Evolutionary conservation across 2,329 filamentous ascomycete genomes (phyloP).

Genomic region (Pestalotiopsis sp.): DNA sequence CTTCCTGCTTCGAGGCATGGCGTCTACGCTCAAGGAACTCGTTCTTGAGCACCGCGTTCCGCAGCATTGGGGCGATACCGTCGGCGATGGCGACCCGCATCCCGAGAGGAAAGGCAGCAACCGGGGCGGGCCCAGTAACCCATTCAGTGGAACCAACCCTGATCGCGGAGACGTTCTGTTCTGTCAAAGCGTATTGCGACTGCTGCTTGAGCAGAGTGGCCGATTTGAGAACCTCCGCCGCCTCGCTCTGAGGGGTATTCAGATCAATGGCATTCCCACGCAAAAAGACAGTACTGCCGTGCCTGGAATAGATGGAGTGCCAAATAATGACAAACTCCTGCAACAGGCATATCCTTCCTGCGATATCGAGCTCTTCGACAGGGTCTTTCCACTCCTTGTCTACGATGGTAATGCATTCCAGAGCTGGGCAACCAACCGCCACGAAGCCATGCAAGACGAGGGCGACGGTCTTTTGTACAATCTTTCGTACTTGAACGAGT

Average conservation of each 20-base stretch:
- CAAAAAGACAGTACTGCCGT: not conserved
- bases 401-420: not conserved
- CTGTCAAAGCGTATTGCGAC: conserved; percentile 1
- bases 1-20: not conserved
- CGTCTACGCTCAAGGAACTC: conserved; percentile 9
- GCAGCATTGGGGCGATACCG: not conserved
- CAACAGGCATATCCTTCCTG: conserved; percentile 3
- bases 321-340: conserved; percentile 3
- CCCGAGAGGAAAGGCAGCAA: not conserved
- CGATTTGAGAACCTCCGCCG: not conserved
- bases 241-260: conserved; percentile 11
- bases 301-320: conserved; percentile 1
- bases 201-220: conserved; percentile 10
- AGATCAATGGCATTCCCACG: conserved; percentile 2
- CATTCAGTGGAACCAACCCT: not conserved
- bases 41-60: conserved; percentile 14
- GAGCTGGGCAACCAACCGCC: not conserved
- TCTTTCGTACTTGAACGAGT: conserved; percentile 3
- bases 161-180: conserved; percentile 6
- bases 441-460: conserved; percentile 10
- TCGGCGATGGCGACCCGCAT: not conserved
- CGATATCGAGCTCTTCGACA: conserved; percentile 8
- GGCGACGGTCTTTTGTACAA: conserved; percentile 9
- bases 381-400: not conserved
- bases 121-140: not conserved